phyloP scores from a whole-genome alignment of 2,329 filamentous ascomycete genomes.

The Exophiala sideris region DNA sequence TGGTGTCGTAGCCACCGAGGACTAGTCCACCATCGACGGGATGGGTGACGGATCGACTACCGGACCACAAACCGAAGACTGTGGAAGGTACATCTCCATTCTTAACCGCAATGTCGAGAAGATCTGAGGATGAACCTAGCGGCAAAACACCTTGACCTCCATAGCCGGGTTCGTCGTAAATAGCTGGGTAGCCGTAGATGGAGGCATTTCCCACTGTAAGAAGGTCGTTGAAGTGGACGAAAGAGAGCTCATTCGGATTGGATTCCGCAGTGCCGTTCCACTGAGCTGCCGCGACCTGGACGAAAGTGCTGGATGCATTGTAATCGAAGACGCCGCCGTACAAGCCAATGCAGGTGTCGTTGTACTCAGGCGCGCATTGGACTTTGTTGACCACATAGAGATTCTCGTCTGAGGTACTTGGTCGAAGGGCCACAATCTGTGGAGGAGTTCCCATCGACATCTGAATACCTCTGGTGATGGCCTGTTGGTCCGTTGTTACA shows the following conservation, averaged over 20 bases:
- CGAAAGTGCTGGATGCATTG: constrained; percentile 14
- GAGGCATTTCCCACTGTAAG: constrained; percentile 21
- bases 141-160: constrained; percentile 24
- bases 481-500: constrained; percentile 22
- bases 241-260: constrained; percentile 14
- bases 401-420: constrained; percentile 19
- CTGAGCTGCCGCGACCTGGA: constrained; percentile 16
- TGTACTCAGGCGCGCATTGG: constrained; percentile 23
- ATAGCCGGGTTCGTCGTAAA: constrained; percentile 24
- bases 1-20: constrained; percentile 26
- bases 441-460: constrained; percentile 24
- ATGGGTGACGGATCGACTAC: constrained; percentile 19
- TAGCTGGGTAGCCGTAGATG: constrained; percentile 19
- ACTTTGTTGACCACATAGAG: constrained; percentile 25
- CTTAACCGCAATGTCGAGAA: constrained; percentile 19
- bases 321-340: constrained; percentile 26
- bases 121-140: constrained; percentile 21
- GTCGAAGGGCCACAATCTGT: constrained; percentile 25
- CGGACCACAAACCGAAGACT: constrained; percentile 24
- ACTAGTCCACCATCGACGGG: constrained; percentile 23
- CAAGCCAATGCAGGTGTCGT: constrained; percentile 18
- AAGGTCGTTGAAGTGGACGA: constrained; percentile 25
- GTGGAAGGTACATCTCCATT: constrained; percentile 18
- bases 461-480: constrained; percentile 22
- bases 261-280: constrained; percentile 21